phyloP scores from a whole-genome alignment of 2,329 filamentous ascomycete species.

The Colletotrichum sp. region DNA sequence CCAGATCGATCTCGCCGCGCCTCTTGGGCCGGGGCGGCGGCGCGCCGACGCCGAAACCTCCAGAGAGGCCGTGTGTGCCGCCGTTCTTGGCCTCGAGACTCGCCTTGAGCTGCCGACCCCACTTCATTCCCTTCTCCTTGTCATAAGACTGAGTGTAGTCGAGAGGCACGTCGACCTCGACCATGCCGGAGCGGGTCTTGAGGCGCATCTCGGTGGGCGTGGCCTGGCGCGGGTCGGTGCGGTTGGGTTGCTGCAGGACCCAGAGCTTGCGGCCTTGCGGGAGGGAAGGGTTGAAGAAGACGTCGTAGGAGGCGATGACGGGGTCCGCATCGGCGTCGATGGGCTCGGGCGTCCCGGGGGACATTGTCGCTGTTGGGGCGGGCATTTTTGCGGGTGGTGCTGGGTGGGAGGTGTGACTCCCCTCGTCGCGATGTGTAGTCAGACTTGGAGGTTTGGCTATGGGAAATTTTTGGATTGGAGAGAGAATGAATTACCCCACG shows the following conservation, averaged over 20 bases:
- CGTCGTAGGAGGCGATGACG: constrained; percentile 77
- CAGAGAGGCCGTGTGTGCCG: constrained; percentile 73
- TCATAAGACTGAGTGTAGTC: constrained; percentile 79
- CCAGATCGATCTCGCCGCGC: constrained; percentile 41
- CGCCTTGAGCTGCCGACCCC: constrained; percentile 77
- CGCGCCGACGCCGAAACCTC: constrained; percentile 72
- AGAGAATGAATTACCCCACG: constrained; percentile 4
- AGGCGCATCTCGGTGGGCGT: constrained; percentile 77
- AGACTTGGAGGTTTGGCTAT: not conserved
- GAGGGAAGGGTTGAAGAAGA: constrained; percentile 82
- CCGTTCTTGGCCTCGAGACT: constrained; percentile 63
- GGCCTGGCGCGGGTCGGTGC: constrained; percentile 60
- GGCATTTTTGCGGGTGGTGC: not conserved
- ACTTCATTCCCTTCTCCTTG: constrained; percentile 79
- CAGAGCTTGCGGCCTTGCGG: constrained; percentile 70
- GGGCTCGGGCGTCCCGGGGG: constrained; percentile 6
- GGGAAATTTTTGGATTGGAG: constrained; percentile 18
- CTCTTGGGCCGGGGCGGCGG: constrained; percentile 37
- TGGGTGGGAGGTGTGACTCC: not conserved
- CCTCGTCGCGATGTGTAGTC: not conserved
- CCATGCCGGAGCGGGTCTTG: constrained; percentile 81
- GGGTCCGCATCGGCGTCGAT: constrained; percentile 62
- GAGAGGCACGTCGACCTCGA: constrained; percentile 92
- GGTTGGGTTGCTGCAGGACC: constrained; percentile 89
- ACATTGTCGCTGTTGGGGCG: constrained; percentile 26